Evolutionary conservation across 306 rosid genomes (phyloP).

Genomic region (Casuarina equisetifolia): DNA sequence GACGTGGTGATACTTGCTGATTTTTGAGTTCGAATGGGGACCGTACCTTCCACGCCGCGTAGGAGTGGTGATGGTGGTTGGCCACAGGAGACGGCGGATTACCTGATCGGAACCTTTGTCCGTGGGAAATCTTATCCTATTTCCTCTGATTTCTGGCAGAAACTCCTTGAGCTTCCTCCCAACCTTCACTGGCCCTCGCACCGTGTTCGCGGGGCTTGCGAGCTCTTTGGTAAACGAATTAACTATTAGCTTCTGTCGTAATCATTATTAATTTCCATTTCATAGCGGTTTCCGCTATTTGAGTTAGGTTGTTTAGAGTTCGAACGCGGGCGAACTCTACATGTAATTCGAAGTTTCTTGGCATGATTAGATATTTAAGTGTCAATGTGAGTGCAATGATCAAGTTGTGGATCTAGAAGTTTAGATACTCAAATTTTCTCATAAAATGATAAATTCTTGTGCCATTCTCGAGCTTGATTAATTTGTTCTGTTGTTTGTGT

Average conservation of each 20-base stretch:
- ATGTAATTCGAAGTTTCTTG: too few relatives aligned
- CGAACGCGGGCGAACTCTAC: not conserved
- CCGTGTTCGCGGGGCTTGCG: conserved; percentile 82
- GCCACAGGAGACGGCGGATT: conserved; percentile 81
- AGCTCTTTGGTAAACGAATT: conserved; percentile 70
- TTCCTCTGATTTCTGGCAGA: conserved; percentile 93
- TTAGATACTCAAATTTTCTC: too few relatives aligned
- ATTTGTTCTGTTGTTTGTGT: not conserved
- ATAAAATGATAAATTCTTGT: too few relatives aligned
- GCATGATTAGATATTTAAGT: too few relatives aligned
- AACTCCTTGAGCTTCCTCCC: conserved; percentile 82
- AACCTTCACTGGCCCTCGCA: conserved; percentile 71
- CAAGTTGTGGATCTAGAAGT: too few relatives aligned
- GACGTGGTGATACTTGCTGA: conserved; percentile 3
- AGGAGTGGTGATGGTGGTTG: conserved; percentile 40
- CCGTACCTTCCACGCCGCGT: conserved; percentile 88
- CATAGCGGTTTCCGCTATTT: not conserved
- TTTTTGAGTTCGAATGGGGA: conserved; percentile 54
- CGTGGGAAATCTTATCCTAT: conserved; percentile 77
- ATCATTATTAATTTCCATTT: conserved; percentile 5
- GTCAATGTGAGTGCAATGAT: too few relatives aligned
- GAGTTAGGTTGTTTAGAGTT: not conserved
- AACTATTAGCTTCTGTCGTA: not conserved
- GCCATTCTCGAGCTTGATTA: too few relatives aligned
- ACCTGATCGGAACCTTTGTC: conserved; percentile 82